These are phyloP conservation scores for Rhizopogon vesiculosus DNA, from an alignment of 768 basidiomycete species.

Conservation along the genomic window DNA sequence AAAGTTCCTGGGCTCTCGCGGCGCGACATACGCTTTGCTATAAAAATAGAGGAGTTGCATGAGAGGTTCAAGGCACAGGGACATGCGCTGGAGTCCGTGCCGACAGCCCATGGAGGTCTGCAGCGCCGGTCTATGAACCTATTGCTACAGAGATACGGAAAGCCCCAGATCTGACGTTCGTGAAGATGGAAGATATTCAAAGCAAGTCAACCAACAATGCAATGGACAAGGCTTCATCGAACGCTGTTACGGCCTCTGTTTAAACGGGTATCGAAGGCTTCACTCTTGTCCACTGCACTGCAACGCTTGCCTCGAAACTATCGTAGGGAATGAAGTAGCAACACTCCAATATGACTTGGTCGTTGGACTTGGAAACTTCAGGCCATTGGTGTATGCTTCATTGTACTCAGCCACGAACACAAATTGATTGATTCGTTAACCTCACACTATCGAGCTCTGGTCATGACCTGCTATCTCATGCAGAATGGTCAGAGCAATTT, in stretches of 20 bases:
- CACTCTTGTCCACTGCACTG: too few species aligned
- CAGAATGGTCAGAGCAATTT: not conserved
- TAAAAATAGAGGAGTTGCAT: slow-evolving; percentile 33
- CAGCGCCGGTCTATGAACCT: slow-evolving; percentile 20
- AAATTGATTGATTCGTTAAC: not conserved
- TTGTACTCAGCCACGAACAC: not conserved
- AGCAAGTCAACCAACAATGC: not conserved
- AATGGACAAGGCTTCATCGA: not conserved
- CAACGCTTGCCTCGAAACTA: not conserved
- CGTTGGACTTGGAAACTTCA: not conserved
- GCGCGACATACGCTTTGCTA: slow-evolving; percentile 48
- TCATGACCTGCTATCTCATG: not conserved
- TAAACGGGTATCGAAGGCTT: not conserved
- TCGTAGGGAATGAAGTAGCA: not conserved
- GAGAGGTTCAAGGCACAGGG: slow-evolving; percentile 15
- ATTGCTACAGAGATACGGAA: slow-evolving; percentile 17
- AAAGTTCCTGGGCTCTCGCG: slow-evolving; percentile 40
- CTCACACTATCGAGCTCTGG: not conserved
- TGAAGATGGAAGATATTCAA: not conserved
- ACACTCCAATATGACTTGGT: not conserved
- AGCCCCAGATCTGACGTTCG: not conserved
- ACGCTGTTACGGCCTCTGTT: not conserved
- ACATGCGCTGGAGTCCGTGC: slow-evolving; percentile 19
- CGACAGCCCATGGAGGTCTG: slow-evolving; percentile 5
- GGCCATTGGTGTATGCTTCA: too few species aligned